Percentiles rank a stretch among this genome's conserved stretches.
Conservation (phyloP, 2,329 filamentous ascomycete genomes). For the Scorias spongiosa region DNA sequence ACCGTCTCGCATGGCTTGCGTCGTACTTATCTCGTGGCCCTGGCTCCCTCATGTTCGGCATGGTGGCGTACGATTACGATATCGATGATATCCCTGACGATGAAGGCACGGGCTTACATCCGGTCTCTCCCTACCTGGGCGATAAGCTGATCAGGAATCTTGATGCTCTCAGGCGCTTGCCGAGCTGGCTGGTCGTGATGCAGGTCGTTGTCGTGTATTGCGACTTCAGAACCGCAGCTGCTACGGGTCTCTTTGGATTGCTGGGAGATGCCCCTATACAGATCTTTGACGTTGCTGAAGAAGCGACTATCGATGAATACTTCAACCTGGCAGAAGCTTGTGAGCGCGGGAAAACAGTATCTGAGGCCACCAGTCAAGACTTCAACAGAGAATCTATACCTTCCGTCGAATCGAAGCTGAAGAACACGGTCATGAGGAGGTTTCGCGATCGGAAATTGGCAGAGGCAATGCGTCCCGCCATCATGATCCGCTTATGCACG, state of each 20-base stretch:
- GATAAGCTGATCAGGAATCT: background rate
- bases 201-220: slow-evolving; percentile 4
- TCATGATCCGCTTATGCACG: too few relatives aligned
- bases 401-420: too few relatives aligned
- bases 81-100: background rate
- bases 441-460: too few relatives aligned
- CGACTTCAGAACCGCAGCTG: slow-evolving; percentile 1
- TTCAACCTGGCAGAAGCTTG: slow-evolving; percentile 2
- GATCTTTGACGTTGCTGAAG: slow-evolving; percentile 3
- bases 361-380: too few relatives aligned
- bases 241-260: slow-evolving; percentile 5
- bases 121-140: background rate
- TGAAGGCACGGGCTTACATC: background rate
- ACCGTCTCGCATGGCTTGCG: too few relatives aligned
- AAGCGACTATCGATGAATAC: background rate
- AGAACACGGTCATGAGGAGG: too few relatives aligned
- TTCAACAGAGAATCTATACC: too few relatives aligned
- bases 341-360: background rate
- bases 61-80: background rate
- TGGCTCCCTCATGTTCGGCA: slow-evolving; percentile 1
- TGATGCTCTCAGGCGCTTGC: slow-evolving; percentile 1
- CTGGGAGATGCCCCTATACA: slow-evolving; percentile 5
- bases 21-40: background rate
- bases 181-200: slow-evolving; percentile 4
- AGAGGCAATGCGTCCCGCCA: too few relatives aligned